phyloP scores from a whole-genome alignment of 352 stramenopile species.

The Pythium aquatile region DNA sequence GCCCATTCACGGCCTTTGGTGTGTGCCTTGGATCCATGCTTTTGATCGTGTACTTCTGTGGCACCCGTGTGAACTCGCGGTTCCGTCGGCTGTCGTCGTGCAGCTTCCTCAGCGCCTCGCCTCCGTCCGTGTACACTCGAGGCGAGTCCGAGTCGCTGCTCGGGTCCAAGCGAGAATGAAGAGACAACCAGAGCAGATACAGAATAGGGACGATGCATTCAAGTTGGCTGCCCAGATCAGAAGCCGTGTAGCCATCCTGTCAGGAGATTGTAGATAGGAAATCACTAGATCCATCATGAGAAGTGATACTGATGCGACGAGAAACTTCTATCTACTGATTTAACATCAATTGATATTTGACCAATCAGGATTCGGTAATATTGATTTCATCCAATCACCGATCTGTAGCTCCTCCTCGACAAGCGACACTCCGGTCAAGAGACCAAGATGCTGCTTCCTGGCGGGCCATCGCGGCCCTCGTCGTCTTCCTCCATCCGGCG shows the following conservation, averaged over 20 bases:
- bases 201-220: not conserved
- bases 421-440: not conserved
- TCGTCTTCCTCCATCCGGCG: not conserved
- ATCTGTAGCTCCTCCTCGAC: not conserved
- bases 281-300: not conserved
- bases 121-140: conserved; percentile 43
- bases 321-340: not conserved
- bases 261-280: not conserved
- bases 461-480: not conserved
- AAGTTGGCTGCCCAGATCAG: too few relatives aligned
- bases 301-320: not conserved
- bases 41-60: conserved; percentile 78
- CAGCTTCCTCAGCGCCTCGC: conserved; percentile 70
- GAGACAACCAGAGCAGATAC: not conserved
- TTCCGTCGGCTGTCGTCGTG: conserved; percentile 74
- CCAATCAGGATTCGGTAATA: not conserved
- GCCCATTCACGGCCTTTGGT: conserved; percentile 77
- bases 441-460: not conserved
- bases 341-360: not conserved
- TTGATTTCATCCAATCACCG: not conserved
- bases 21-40: conserved; percentile 70
- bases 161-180: conserved; percentile 24
- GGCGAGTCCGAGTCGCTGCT: conserved; percentile 58
- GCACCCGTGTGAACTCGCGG: conserved; percentile 72
- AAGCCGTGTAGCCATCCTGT: not conserved